Evolutionary conservation across 2,329 filamentous ascomycete species (phyloP).

Genomic region (Balansia obtecta): DNA sequence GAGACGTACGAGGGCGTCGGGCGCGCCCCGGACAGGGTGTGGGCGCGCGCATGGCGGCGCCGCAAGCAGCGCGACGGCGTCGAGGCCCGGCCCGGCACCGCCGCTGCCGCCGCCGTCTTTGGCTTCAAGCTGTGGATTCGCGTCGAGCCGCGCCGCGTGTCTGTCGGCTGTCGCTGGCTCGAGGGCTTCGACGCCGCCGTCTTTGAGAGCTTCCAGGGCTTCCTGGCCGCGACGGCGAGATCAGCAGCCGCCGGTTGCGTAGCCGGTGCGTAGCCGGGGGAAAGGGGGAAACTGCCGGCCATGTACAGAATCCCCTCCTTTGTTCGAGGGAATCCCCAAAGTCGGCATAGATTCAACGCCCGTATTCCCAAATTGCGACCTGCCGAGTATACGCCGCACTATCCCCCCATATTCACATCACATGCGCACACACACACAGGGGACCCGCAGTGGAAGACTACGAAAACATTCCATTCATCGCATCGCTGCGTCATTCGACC

Average conservation of each 20-base stretch:
- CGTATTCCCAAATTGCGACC: no score
- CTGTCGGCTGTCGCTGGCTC: constrained; percentile 46
- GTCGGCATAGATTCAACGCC: no score
- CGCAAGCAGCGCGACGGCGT: constrained; percentile 32
- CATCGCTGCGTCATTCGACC: background rate
- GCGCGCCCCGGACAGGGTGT: constrained; percentile 58
- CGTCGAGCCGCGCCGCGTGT: constrained; percentile 26
- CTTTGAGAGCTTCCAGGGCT: constrained; percentile 82
- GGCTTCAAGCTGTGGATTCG: constrained; percentile 46
- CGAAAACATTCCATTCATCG: background rate
- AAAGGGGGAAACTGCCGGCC: no score
- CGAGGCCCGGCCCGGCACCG: constrained; percentile 7
- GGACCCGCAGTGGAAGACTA: no score
- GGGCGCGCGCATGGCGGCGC: constrained; percentile 62
- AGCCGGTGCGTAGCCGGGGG: background rate
- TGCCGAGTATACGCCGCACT: no score
- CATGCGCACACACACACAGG: no score
- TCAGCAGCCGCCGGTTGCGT: constrained; percentile 2
- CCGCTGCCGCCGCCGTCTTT: no score
- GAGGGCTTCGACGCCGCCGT: constrained; percentile 60
- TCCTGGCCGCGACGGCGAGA: constrained; percentile 41
- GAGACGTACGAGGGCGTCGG: constrained; percentile 44
- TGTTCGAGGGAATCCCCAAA: no score
- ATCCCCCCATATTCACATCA: no score
- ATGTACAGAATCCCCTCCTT: no score